Base-by-base conservation (phyloP, 1,139 yeast species). In the Pichia sp. region DNA sequence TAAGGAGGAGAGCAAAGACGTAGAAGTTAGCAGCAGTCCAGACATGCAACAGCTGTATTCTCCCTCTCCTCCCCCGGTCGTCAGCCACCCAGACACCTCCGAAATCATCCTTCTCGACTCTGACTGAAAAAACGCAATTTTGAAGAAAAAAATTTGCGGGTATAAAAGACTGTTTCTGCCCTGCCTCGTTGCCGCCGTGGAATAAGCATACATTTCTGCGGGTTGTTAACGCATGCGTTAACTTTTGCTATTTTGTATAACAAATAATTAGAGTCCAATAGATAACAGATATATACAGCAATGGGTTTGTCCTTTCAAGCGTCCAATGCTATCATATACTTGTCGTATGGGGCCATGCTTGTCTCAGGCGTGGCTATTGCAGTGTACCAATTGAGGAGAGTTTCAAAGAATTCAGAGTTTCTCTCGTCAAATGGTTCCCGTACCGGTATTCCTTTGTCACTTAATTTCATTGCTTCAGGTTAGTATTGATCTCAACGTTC, bases 401-500 rank as follows among this genome's bases (percentile, higher is more conserved):
- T 75, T 40, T 74, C 75, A 53, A 63, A 45, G 8, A 70, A 73
- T 49, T 74, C 76, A 47, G 77, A 81, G 1, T 90, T 87, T 64
- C 71, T 90, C 53, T 77, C 90, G 1, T 84, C 90, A 1, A 90
- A 90, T 70, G 87, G 93, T 16, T 84, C 96, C 3, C 90, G 88
- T 65, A 75, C 77, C 53, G 95, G 90, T 31, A 48, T 87, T n/a
- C 96, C 96, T 0, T 73, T 90, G 61, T 87, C 96, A 0, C 74
- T 90, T 58, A 90, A 90, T 68, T 90, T 90, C 67, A 82, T 90
- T 58, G 97, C 97, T 52, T 85, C 95, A 62, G 95, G 95, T 81
- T 78, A 75, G 93, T 85, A 70, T 62, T 50, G 40, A 44, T 51
- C 8, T 4, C 29, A 26, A 49, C 19, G 40, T 32, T 13, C 16